Base-by-base conservation (phyloP, 164 flowering plant species). In the Amborella trichopoda region DNA sequence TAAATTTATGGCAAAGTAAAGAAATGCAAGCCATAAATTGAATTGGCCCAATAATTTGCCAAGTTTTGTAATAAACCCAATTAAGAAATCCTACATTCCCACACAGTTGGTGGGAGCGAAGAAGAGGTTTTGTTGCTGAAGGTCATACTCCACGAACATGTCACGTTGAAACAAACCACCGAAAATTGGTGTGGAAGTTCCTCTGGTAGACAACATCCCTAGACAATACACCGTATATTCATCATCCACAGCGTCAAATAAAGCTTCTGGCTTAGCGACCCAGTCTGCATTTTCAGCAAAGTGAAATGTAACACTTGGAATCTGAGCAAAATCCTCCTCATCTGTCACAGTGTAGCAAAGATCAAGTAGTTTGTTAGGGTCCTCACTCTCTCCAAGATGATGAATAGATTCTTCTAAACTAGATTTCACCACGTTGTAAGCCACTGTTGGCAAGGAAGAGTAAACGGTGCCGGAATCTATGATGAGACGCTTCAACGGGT, bases 401-500 rank as follows among this genome's bases (percentile, higher is more conserved):
- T 70, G 59, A 6, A 52, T 63, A 37, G 75, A 79, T 3, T 73
- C 64, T 9, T 40, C 54, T 61, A 90, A 83, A 49, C 68, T 88
- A 12, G 70, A 65, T 49, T 59, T 72, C 2, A 86, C 47, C 1
- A 33, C 3, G 8, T 65, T 65, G 27, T 72, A 85, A 1, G 64
- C 89, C 5, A 27, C 50, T 3, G 65, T 40, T 40, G 77, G 83
- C 4, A 90, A 16, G 45, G 75, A 78, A 0, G 94, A 79, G 22
- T 85, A 63, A 5, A 91, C 81, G 1, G 97, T 86, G 24, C 97
- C 97, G 0, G 95, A 85, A 36, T 90, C 97, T 2, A 90, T 79
- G 45, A 90, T 83, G n/a, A n/a, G 24, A 86, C 2, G 19, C 97
- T 95, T 3, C 97, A 91, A 6, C 44, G 69, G 6, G 94, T 94